Evolutionary conservation across 2,329 filamentous ascomycete species (phyloP), one percentile per base, ranked within the genome.

Genomic region (Tricladium varicosporioides): DNA sequence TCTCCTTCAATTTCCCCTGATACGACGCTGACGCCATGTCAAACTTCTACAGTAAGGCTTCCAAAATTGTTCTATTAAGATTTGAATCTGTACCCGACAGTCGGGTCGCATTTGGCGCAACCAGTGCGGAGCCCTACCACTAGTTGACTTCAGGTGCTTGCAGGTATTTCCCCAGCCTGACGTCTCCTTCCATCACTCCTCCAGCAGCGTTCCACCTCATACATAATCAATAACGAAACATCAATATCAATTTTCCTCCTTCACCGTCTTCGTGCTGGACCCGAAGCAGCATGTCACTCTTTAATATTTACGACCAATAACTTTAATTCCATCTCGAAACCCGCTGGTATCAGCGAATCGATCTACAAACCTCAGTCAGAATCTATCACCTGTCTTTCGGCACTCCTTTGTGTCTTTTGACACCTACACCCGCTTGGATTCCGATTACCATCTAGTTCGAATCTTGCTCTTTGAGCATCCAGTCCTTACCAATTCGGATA

Each of bases 211-310:
- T 40, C n/a, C 3, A 4, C 11, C n/a, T n/a, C 36, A 4, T 40
- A 4, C 3, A 13, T 10, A n/a, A 40, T 2, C 36, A 40, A 5
- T 10, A 40, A n/a, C 10, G n/a, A 40, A 40, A 4, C 10, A 40
- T 4, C 2, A 11, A 5, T 10, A 40, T 40, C 36, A 40, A 27
- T 7, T 10, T 40, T 40, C 5, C 16, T 45, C n/a, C 36, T 45
- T 36, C 40, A 53, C 47, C 55, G 51, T 54, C 53, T 54, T 44
- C 55, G 45, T 54, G 55, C 55, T 54, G 36, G 55, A 53, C 55
- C 27, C 52, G 48, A 52, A 58, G 46, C 47, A 58, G 56, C 56
- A 58, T 55, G 52, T 19, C 43, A 18, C 33, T 55, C 56, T 45
- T 46, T 58, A 54, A 16, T 16, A 42, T 56, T 27, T 16, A 51